Evolutionary conservation across 495 filamentous ascomycete species (phyloP).

Genomic region (Rhizodiscina lignyota): DNA sequence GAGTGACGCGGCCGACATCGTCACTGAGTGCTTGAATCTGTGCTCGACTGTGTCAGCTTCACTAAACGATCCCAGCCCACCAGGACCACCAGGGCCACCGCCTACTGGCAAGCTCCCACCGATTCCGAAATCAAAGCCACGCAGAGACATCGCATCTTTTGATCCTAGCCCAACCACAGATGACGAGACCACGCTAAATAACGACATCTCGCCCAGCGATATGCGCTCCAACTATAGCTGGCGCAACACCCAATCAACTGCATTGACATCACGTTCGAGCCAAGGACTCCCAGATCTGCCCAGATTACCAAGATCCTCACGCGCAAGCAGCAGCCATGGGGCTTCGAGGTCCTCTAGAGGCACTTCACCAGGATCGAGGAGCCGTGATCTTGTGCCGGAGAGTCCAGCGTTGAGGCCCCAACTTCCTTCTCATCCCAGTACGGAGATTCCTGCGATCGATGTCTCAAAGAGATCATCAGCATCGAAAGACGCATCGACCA

Average conservation of each 20-base stretch:
- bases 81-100: too few species aligned
- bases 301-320: not conserved
- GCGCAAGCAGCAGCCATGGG: not conserved
- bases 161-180: slow-evolving; percentile 20
- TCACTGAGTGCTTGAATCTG: slow-evolving; percentile 47
- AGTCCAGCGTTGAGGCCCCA: not conserved
- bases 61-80: slow-evolving; percentile 16
- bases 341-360: slow-evolving; percentile 6
- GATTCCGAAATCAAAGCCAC: slow-evolving; percentile 19
- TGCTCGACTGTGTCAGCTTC: slow-evolving; percentile 21
- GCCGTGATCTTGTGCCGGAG: slow-evolving; percentile 2
- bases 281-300: slow-evolving; percentile 6
- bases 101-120: slow-evolving; percentile 18
- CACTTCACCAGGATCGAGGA: slow-evolving; percentile 10
- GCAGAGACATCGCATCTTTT: slow-evolving; percentile 21
- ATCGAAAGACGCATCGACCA: too few species aligned
- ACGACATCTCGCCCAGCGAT: slow-evolving; percentile 9
- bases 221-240: slow-evolving; percentile 16
- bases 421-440: not conserved
- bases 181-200: slow-evolving; percentile 12
- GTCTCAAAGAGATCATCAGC: slow-evolving; percentile 1
- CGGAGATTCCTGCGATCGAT: not conserved
- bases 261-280: slow-evolving; percentile 18
- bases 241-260: slow-evolving; percentile 31
- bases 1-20: slow-evolving; percentile 53